Evolutionary conservation across 352 stramenopile species (phyloP), one percentile per base, ranked within the genome.

Genomic region (Phytophthora litchii): DNA sequence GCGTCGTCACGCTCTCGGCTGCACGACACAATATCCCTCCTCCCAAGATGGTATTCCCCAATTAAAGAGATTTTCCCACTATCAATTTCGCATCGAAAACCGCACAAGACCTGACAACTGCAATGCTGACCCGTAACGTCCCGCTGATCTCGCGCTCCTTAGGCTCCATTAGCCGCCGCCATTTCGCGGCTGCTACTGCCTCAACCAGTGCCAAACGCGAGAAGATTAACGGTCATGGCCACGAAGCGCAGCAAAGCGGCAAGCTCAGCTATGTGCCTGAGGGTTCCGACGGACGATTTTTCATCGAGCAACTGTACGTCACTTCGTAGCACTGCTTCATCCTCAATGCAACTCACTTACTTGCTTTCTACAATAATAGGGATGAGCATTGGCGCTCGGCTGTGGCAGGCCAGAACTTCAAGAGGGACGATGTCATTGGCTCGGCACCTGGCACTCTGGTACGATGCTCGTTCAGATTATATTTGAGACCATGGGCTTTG

Each of bases 361-460:
- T 40, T 14, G 29, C 4, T 20, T 6, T 12, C 31, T 44, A 16
- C 8, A 36, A 25, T 20, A 11, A 34, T 23, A 83, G 74, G 43
- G 85, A 78, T 44, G 80, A 87, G 37, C 75, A 91, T 46, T 95
- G 81, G 79, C 76, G 79, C 35, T 90, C 86, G 16, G 82, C 72
- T 2, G 78, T 95, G 34, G 83, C 86, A 0, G 80, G 82, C 0
- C 66, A 82, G n/a, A 70, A 80, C 52, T 87, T 95, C 60, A 60
- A 74, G 29, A 64, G 72, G 16, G 79, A 76, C 47, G 71, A 87
- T 25, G 54, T 93, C 35, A 90, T 95, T 58, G 86, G 83, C 54
- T 86, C 79, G 1, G 79, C 83, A 0, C 73, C 75, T 4, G 86
- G 83, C 51, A 80, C 76, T 38, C 72, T 92, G 36, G 86, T 95